These are phyloP conservation scores for Pseudopyricularia cyperi DNA, from an alignment of 2,329 filamentous ascomycete genomes.

Conservation along the genomic window DNA sequence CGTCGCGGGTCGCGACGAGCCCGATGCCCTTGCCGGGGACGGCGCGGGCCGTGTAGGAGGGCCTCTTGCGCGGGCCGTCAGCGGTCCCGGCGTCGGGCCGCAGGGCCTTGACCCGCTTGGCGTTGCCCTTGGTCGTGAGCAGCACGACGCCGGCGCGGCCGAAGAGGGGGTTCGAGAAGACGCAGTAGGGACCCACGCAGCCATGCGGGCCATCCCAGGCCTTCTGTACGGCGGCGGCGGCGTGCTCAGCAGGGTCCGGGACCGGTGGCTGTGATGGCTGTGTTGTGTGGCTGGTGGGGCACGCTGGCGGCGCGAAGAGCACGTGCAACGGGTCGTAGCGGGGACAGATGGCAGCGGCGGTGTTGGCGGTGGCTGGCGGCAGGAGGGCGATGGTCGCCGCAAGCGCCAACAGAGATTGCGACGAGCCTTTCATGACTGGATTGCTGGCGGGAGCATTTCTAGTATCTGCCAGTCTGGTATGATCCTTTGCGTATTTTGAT, in stretches of 20 bases:
- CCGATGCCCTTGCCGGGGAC: slow-evolving; percentile 22
- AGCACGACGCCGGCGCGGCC: slow-evolving; percentile 9
- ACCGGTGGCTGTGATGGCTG: neutral
- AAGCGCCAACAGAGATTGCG: neutral
- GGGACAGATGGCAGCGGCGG: neutral
- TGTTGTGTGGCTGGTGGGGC: no score
- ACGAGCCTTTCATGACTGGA: neutral
- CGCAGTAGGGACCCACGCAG: slow-evolving; percentile 10
- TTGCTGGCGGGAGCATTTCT: neutral
- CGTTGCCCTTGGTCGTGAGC: slow-evolving; percentile 7
- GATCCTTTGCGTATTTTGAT: no score
- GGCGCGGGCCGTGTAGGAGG: slow-evolving; percentile 14
- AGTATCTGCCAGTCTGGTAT: no score
- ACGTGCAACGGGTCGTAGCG: neutral
- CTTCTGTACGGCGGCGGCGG: neutral
- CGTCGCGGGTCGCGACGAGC: slow-evolving; percentile 20
- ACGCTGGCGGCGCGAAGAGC: neutral
- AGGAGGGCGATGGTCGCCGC: neutral
- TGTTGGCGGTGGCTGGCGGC: neutral
- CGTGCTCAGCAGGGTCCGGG: neutral
- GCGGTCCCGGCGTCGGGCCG: neutral
- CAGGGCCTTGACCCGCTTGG: slow-evolving; percentile 3
- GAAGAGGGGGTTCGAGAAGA: slow-evolving; percentile 8
- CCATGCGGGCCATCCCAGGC: neutral
- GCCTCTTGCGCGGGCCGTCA: neutral